Evolutionary conservation across 2,329 filamentous ascomycete species (phyloP), one percentile per base, ranked within the genome.

Genomic region (Pseudogymnoascus sp.): DNA sequence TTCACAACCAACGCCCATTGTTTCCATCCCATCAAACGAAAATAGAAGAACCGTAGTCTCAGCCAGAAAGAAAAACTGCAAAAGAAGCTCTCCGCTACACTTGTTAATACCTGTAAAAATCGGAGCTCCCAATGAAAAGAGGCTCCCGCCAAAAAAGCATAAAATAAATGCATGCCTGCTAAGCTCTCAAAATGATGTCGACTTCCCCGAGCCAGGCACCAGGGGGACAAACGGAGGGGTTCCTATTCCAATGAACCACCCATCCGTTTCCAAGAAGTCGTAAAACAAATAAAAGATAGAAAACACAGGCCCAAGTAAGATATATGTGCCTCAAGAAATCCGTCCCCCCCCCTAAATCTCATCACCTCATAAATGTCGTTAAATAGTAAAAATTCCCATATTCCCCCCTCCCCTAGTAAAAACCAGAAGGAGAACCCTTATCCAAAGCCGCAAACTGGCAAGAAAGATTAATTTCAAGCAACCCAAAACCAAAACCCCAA

Each of bases 341-440:
- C 19, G 19, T 19, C 45, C 45, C 45, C 45, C 45, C 26, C 31
- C 14, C 43, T 16, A 29, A 29, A 49, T 31, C 45, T 33, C 45
- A 52, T 52, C 14, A 52, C 45, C 45, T 52, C 45, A 55, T 55
- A 33, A 55, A 55, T 33, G 45, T 55, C 45, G 45, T 55, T 33
- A 55, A 55, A 55, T 49, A 49, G 7, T 26, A 23, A 52, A 31
- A 29, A 29, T 33, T 19, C 45, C 45, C 23, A 55, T 16, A 31
- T 31, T 10, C 23, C 45, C 23, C 26, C 45, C 45, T 55, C 45
- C 45, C 26, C 26, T 31, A 55, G 26, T 33, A 55, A 55, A 55
- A 55, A 19, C 45, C 45, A 55, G 45, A 19, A n/a, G 45, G 43
- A 49, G 43, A 29, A 7, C 43, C 21, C 21, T 23, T 29, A 45